Percentiles rank a stretch among this genome's conserved stretches.
phyloP scores from a whole-genome alignment of 2,329 filamentous ascomycete genomes.

The Microdochium nivale region DNA sequence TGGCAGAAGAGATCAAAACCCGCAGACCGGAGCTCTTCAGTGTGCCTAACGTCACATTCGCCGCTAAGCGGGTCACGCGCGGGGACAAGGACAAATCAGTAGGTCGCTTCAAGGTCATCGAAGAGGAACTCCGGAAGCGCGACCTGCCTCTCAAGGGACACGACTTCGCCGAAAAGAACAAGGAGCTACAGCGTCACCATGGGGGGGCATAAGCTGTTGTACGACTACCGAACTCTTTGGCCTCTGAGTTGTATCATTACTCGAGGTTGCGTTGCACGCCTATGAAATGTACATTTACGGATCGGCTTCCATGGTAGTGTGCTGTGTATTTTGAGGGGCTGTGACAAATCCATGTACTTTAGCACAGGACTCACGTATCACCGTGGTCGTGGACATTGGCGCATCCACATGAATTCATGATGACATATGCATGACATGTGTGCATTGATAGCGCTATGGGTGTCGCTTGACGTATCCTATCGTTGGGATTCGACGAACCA shows the following conservation, averaged over 20 bases:
- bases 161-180: conserved; percentile 27
- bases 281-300: no score
- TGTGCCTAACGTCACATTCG: conserved; percentile 63
- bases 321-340: no score
- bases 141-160: conserved; percentile 49
- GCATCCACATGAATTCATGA: no score
- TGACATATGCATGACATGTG: no score
- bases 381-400: no score
- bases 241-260: not conserved
- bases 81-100: conserved; percentile 63
- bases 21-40: conserved; percentile 24
- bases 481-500: no score
- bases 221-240: not conserved
- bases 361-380: no score
- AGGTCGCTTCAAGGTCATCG: conserved; percentile 74
- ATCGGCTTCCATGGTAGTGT: no score
- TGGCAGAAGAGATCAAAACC: conserved; percentile 50
- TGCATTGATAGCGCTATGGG: no score
- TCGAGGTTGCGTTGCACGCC: no score
- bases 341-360: no score
- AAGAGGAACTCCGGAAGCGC: conserved; percentile 56
- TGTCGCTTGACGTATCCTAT: no score
- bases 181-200: conserved; percentile 32
- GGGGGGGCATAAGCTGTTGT: conserved; percentile 23
- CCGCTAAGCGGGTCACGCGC: conserved; percentile 54